phyloP scores from a whole-genome alignment of 2,329 filamentous ascomycete species.

The Clathrospora elynae region DNA sequence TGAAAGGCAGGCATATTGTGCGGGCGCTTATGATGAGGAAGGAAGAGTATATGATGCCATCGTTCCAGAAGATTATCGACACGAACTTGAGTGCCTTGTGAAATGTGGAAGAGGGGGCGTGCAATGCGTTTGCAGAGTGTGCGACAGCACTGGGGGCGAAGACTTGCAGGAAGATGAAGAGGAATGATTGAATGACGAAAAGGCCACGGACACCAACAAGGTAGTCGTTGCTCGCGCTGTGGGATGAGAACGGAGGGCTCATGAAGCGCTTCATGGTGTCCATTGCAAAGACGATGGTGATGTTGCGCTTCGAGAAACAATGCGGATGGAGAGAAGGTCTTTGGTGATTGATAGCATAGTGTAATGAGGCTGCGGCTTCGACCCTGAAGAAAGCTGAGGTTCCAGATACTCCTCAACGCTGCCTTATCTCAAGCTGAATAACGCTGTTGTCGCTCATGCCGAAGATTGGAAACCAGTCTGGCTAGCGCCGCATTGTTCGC shows the following conservation, averaged over 20 bases:
- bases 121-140: slow-evolving; percentile 32
- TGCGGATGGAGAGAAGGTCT: too few species aligned
- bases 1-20: slow-evolving; percentile 48
- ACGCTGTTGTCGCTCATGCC: too few species aligned
- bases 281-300: slow-evolving; percentile 1
- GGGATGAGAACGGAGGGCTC: slow-evolving; percentile 5
- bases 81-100: slow-evolving; percentile 44
- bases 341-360: too few species aligned
- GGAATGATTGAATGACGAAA: slow-evolving; percentile 48
- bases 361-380: too few species aligned
- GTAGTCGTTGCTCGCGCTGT: slow-evolving; percentile 23
- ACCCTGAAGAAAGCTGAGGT: too few species aligned
- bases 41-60: slow-evolving; percentile 49
- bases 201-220: slow-evolving; percentile 50
- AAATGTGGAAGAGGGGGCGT: slow-evolving; percentile 46
- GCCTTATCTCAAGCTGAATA: too few species aligned
- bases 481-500: too few species aligned
- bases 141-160: slow-evolving; percentile 49
- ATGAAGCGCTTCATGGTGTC: slow-evolving; percentile 7
- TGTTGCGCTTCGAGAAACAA: too few species aligned
- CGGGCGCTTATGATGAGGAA: slow-evolving; percentile 53
- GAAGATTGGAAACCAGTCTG: too few species aligned
- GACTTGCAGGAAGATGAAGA: slow-evolving; percentile 50
- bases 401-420: too few species aligned
- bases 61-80: slow-evolving; percentile 52